Base-by-base conservation (phyloP, 768 basidiomycete genomes). In the Lactarius deliciosus region DNA sequence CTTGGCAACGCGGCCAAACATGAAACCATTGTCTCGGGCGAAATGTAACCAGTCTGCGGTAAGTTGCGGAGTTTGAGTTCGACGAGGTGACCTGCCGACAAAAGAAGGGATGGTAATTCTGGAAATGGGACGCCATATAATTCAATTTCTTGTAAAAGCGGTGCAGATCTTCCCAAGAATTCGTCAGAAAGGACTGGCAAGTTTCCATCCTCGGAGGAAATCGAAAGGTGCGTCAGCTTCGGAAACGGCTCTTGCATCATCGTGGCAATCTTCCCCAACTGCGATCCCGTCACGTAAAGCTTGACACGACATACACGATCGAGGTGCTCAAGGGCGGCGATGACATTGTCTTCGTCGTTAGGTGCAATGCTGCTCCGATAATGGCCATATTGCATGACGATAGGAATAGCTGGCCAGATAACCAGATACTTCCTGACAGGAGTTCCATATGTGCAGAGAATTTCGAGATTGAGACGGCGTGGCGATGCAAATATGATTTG, bases 241-340 rank as follows among this genome's bases (percentile, higher is more conserved):
- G 64, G 54, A 32, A 57, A 61, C n/a, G 60, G 43, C 30, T 40
- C 36, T 5, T 50, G 28, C 34, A 62, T 47, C 36, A 18, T 5
- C 8, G 5, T 8, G 20, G 8, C 30, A 0, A 56, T 18, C 20
- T 20, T 56, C 9, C 30, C 32, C 22, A 47, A 38, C 34, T 22
- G 30, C 22, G 45, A 50, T 32, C 20, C n/a, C 6, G n/a, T 22
- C 1, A 47, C 20, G n/a, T n/a, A 5, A 22, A 47, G n/a, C 3
- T 5, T 3, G n/a, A 22, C n/a, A 4, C 7, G 10, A 22, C 22
- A 50, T 2, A 50, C 11, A 25, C 22, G 47, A 25, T 50, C 22
- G 22, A 13, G 22, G 22, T 50, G 22, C n/a, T 22, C 47, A 0
- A 50, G 47, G 5, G 47, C 22, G 13, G 47, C 47, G 2, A 50